Base-by-base conservation (phyloP, 2,329 filamentous ascomycete species). In the Fonsecaea nubica region DNA sequence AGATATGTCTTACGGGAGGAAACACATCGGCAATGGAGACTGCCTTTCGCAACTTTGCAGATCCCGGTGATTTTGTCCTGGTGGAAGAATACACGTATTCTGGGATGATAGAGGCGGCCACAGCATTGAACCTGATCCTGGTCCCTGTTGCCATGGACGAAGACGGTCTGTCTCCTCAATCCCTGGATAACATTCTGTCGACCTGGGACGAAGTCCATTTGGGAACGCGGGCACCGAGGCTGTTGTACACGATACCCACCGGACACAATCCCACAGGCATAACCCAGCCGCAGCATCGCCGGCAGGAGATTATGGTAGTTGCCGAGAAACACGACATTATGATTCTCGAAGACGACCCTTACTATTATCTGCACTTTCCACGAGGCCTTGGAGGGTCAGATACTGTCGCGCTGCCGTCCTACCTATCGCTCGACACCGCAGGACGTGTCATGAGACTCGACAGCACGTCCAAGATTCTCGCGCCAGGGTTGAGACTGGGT, bases 321-420 rank as follows among this genome's bases (percentile, higher is more conserved):
- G 58, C 58, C 3, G 40, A 60, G 30, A 60, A 36, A 52, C 58
- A 60, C 45, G 42, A 60, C 33, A 21, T 60, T 32, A 7, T 60
- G 30, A 60, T 60, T 15, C 32, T 60, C 21, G 58, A 60, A 21
- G 58, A 60, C n/a, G 58, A 60, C 33, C 58, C 58, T 52, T 60
- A 60, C 42, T 48, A 60, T 52, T 60, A 50, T 25, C 42, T 60
- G 7, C 42, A 36, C 21, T 52, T 60, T 18, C 55, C 55, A 45
- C 55, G 33, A 32, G 8, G 5, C 13, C 21, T 8, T 32, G 21
- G 38, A 5, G 58, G 2, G 5, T 52, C 58, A 21, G 53, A 55
- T 13, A 18, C 30, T 10, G 8, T 36, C 30, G 1, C 18, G 10
- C 32, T 36, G 7, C 53, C 53, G 12, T 55, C 53, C 9, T 55